A percentile compares a stretch with the other conserved stretches of the same genome.
Evolutionary conservation across 164 flowering plant species (phyloP).

Genomic region (Aristolochia californica): DNA sequence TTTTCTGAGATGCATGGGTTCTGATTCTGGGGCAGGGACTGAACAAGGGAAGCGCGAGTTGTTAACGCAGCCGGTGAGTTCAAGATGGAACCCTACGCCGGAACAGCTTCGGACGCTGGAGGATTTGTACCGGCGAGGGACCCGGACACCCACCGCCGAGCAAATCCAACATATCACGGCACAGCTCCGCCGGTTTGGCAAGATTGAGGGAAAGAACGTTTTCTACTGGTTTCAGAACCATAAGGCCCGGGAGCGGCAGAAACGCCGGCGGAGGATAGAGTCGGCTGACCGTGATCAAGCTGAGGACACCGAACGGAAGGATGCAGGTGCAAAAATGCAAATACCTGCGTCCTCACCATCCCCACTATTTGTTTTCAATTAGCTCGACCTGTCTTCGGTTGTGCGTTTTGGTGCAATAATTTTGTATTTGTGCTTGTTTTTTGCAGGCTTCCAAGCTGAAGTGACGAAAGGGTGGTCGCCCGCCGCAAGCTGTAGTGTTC

Average conservation of each 20-base stretch:
- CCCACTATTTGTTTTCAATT: too few species aligned
- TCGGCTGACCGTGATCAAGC: slow-evolving; percentile 13
- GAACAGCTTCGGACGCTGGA: slow-evolving; percentile 68
- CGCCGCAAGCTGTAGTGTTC: slow-evolving; percentile 39
- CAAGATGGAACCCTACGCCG: slow-evolving; percentile 93
- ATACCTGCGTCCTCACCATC: too few species aligned
- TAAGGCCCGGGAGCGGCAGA: slow-evolving; percentile 85
- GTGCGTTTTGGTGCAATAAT: neutral
- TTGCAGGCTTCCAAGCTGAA: slow-evolving; percentile 44
- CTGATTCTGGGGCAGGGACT: slow-evolving; percentile 18
- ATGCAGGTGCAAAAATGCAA: slow-evolving; percentile 35
- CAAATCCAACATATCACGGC: slow-evolving; percentile 78
- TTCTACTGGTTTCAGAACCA: slow-evolving; percentile 97
- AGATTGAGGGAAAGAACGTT: slow-evolving; percentile 87
- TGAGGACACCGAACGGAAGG: slow-evolving; percentile 32
- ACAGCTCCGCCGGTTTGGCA: slow-evolving; percentile 70
- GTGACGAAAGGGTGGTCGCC: slow-evolving; percentile 47
- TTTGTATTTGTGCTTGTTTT: neutral
- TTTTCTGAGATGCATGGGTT: too few species aligned
- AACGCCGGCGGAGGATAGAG: slow-evolving; percentile 60
- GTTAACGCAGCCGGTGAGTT: slow-evolving; percentile 41
- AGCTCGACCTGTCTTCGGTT: too few species aligned
- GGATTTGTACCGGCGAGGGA: slow-evolving; percentile 62
- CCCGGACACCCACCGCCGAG: slow-evolving; percentile 73
- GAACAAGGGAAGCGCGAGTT: slow-evolving; percentile 45